Percentiles rank a stretch among this genome's conserved stretches.
Conservation (phyloP, 2,329 filamentous ascomycete genomes). For the Trichoderma atroviride region DNA sequence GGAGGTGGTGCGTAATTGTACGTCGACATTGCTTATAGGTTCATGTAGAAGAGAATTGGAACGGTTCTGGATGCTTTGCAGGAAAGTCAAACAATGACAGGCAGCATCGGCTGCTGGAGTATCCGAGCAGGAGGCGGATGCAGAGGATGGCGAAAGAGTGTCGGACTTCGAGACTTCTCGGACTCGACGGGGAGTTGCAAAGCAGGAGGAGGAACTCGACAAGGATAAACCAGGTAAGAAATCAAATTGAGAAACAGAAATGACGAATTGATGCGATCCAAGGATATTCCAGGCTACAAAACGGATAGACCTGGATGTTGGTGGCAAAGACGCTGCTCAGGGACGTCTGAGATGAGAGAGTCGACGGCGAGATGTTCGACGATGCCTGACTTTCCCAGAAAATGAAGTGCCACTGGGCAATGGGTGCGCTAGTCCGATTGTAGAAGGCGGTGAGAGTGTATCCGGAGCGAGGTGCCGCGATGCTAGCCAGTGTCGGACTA, state of each 20-base stretch:
- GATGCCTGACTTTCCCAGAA: slow-evolving; percentile 20
- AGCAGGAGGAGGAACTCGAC: neutral
- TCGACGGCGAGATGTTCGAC: slow-evolving; percentile 9
- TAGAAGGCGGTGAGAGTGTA: slow-evolving; percentile 19
- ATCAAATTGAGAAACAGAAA: neutral
- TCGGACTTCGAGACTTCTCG: slow-evolving; percentile 24
- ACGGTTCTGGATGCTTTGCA: neutral
- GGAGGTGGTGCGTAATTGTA: slow-evolving; percentile 60
- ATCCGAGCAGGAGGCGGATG: neutral
- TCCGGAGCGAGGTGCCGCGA: no score
- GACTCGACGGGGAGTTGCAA: slow-evolving; percentile 14
- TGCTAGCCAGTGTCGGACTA: slow-evolving; percentile 3
- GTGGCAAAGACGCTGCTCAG: slow-evolving; percentile 4
- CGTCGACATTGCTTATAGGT: slow-evolving; percentile 44
- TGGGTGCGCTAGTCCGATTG: neutral
- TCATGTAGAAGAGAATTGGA: neutral
- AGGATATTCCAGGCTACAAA: neutral
- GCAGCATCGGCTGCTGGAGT: neutral
- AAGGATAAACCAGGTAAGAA: neutral
- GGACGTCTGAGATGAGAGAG: slow-evolving; percentile 1
- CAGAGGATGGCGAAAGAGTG: slow-evolving; percentile 10
- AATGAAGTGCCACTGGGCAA: slow-evolving; percentile 14
- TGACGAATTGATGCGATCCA: neutral
- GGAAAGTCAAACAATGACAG: neutral
- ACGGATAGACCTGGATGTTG: neutral